phyloP scores from a whole-genome alignment of 805 yeast species.

The Candida orba region DNA sequence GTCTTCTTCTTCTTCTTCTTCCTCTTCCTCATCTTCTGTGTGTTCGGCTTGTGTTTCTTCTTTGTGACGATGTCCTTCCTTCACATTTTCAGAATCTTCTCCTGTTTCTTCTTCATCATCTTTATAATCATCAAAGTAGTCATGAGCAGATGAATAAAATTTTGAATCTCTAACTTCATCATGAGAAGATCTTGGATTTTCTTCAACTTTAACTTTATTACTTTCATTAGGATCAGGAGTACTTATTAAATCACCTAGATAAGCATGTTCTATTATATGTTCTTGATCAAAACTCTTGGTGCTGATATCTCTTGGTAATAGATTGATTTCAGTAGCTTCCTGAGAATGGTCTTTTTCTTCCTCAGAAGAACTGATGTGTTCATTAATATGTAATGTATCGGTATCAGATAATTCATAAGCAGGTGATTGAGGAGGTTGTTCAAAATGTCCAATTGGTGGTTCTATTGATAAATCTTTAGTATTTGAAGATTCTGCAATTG shows the following conservation, averaged over 20 bases:
- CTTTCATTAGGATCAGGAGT: conserved; percentile 14
- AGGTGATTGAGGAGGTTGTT: conserved; percentile 10
- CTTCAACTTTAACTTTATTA: not conserved
- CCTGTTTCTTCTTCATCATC: conserved; percentile 8
- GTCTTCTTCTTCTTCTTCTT: not conserved
- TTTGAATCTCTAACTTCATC: conserved; percentile 14
- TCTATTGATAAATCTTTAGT: conserved; percentile 5
- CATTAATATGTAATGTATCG: conserved; percentile 19
- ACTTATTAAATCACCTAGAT: conserved; percentile 17
- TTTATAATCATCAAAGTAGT: conserved; percentile 22
- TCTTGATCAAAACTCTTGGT: conserved; percentile 2
- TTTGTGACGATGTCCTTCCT: too few relatives aligned
- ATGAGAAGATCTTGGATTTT: not conserved
- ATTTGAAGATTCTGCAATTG: not conserved
- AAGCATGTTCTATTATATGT: conserved; percentile 17
- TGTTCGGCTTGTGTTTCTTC: not conserved
- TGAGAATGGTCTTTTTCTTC: not conserved
- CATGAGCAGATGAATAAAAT: conserved; percentile 20
- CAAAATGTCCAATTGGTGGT: not conserved
- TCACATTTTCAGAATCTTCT: not conserved
- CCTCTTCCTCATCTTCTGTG: not conserved
- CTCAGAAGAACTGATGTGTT: not conserved
- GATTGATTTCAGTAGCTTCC: not conserved
- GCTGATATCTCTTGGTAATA: conserved; percentile 4
- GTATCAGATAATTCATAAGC: conserved; percentile 16